Conservation (phyloP, 2,329 filamentous ascomycete species). For the Mariannaea sp. region DNA sequence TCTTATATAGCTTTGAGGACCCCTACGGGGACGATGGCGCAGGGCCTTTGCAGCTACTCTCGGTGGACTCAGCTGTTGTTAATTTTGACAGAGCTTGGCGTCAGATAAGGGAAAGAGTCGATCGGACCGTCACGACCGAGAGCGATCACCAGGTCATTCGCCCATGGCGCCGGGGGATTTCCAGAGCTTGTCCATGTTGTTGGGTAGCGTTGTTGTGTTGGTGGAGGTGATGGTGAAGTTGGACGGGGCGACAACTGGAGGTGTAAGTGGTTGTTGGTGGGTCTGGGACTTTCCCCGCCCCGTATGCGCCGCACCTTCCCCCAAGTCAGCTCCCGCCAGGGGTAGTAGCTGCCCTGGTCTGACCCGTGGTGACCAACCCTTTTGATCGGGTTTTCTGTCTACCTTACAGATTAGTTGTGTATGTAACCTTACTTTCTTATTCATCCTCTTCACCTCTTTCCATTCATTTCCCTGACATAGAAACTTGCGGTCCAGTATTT, state of each 20-base stretch:
- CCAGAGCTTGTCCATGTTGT: constrained; percentile 13
- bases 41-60: constrained; percentile 16
- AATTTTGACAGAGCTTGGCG: constrained; percentile 25
- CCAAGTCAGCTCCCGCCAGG: not conserved
- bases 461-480: not conserved
- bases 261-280: constrained; percentile 22
- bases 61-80: constrained; percentile 22
- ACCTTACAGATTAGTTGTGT: too few species aligned
- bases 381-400: too few species aligned
- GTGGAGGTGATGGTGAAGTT: constrained; percentile 3
- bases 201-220: not conserved
- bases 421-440: too few species aligned
- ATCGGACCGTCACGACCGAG: constrained; percentile 60
- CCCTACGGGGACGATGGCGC: constrained; percentile 21
- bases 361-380: too few species aligned
- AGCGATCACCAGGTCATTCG: constrained; percentile 37
- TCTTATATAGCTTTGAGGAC: constrained; percentile 35
- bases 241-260: constrained; percentile 11
- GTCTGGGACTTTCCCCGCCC: constrained; percentile 11
- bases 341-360: not conserved
- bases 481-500: not conserved
- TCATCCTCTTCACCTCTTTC: not conserved
- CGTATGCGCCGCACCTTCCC: constrained; percentile 26
- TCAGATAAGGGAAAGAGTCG: constrained; percentile 17
- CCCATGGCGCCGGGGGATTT: constrained; percentile 15